Base-by-base conservation (phyloP, 257 asterid genomes). In the Forsythia suspensa region DNA sequence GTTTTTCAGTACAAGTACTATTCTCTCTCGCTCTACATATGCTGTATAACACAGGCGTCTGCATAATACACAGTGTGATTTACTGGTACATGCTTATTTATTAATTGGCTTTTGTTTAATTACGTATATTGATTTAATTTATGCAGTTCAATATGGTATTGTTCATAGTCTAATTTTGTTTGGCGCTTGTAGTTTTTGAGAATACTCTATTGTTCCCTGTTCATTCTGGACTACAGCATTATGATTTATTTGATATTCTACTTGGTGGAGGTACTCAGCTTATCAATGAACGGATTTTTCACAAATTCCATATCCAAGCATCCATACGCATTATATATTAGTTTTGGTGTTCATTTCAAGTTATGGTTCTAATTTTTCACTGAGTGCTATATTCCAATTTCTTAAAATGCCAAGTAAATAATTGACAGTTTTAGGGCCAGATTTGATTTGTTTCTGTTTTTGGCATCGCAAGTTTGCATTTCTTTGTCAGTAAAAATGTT, bases 81-180 rank as follows among this genome's bases (percentile, higher is more conserved):
- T 77, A 13, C 59, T 66, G 21, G n/a, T 72, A 38, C 66, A 29
- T 44, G 1, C 57, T 8, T n/a, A 8, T 12, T 34, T 3, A 13
- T 20, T 68, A 59, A 69, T 34, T 8, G 8, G 44, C 59, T 41
- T 13, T 69, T 82, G 66, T 74, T 39, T 72, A 20, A 48, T 74
- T 37, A 52, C 13, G 73, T 46, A 11, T 44, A 55, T 59, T 59
- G 4, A 34, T 8, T 37, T 42, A 8, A 18, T 11, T 51, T 51
- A 1, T 67, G 43, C 79, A 1, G 34, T 52, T 9, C 24, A 41
- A 41, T 29, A 7, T 44, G 8, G 7, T 34, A 9, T 65, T 42
- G 6, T 36, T 76, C 67, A 6, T n/a, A 12, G 5, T 34, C 9
- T 71, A 41, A 6, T 70, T 21, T 46, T 71, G 5, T 39, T 29